Evolutionary conservation across 2,329 filamentous ascomycete species (phyloP).

Genomic region (Biscogniauxia marginata): DNA sequence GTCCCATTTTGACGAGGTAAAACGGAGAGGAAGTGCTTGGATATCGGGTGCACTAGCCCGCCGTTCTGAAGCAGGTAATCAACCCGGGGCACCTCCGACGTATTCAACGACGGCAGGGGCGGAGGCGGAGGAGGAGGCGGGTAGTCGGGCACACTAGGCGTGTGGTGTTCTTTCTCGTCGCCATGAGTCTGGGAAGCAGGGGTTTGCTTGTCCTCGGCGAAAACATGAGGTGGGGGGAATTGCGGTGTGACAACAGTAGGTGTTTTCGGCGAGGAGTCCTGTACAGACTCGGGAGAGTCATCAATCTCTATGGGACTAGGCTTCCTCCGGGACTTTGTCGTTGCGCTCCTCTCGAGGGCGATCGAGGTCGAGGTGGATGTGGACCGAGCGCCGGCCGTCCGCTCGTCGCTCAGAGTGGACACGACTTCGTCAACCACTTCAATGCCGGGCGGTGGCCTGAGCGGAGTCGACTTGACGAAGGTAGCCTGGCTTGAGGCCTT

Average conservation of each 20-base stretch:
- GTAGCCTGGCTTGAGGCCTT: constrained; percentile 59
- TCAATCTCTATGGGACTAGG: constrained; percentile 42
- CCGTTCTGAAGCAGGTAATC: constrained; percentile 92
- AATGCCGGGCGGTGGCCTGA: constrained; percentile 31
- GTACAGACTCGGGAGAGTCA: constrained; percentile 49
- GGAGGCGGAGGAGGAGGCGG: constrained; percentile 54
- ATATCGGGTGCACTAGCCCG: constrained; percentile 69
- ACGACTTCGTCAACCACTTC: constrained; percentile 25
- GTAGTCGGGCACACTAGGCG: constrained; percentile 42
- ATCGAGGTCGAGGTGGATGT: constrained; percentile 35
- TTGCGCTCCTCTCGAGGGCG: constrained; percentile 35
- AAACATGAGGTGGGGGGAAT: constrained; percentile 46
- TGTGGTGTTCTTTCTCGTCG: constrained; percentile 39
- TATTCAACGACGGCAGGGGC: constrained; percentile 72
- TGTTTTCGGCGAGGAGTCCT: constrained; percentile 59
- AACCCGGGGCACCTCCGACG: constrained; percentile 74
- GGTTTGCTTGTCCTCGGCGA: constrained; percentile 39
- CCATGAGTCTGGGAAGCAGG: constrained; percentile 35
- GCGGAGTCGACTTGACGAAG: constrained; percentile 40
- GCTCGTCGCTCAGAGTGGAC: constrained; percentile 35
- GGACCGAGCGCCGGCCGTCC: constrained; percentile 30
- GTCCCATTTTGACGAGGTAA: constrained; percentile 57
- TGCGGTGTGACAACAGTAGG: constrained; percentile 52
- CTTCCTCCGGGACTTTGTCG: constrained; percentile 29
- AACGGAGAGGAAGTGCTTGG: constrained; percentile 70